Evolutionary conservation across 2,329 filamentous ascomycete species (phyloP), one percentile per base, ranked within the genome.

Genomic region (Fusarium transvaalense): DNA sequence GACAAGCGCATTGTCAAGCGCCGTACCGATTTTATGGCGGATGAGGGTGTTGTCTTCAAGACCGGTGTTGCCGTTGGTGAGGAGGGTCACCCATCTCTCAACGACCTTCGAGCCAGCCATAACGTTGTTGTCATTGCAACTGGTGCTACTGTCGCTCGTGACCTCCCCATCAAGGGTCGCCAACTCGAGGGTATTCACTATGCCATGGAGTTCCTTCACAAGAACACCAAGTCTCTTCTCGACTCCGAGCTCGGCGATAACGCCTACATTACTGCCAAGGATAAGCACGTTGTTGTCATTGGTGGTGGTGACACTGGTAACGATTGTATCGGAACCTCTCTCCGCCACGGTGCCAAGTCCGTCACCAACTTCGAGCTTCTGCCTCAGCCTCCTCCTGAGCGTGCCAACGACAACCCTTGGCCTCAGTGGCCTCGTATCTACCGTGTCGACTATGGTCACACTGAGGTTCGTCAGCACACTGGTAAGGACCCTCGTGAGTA

Each of bases 341-440:
- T 97, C 63, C 94, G 95, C 54, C 95, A 97, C 77, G 95, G 95
- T 63, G 95, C 95, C 78, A 97, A 97, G 82, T 97, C 93, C 2
- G 93, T 98, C 68, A 92, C 92, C 82, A 97, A 98, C 88, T 97
- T 98, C 74, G 95, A 98, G 84, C 86, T 98, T 59, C 86, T 98
- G 67, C 95, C 95, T 31, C 94, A 97, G 82, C 95, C 95, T 72
- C 93, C 94, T 10, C 88, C 92, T 63, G 91, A 97, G 86, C 93
- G 95, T 82, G 94, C 92, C 69, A 88, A 89, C 68, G 95, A 97
- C 82, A 98, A 98, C 85, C 95, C 95, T 66, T 98, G 95, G 95
- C 95, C 95, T 12, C 95, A 97, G 82, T 98, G 95, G 94, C 95
- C 95, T 60, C 92, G 94, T 76, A 94, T 97, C 79, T 97, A 97